Evolutionary conservation across 2,329 filamentous ascomycete genomes (phyloP), one percentile per base, ranked within the genome.

Genomic region (Aureobasidium sp.): DNA sequence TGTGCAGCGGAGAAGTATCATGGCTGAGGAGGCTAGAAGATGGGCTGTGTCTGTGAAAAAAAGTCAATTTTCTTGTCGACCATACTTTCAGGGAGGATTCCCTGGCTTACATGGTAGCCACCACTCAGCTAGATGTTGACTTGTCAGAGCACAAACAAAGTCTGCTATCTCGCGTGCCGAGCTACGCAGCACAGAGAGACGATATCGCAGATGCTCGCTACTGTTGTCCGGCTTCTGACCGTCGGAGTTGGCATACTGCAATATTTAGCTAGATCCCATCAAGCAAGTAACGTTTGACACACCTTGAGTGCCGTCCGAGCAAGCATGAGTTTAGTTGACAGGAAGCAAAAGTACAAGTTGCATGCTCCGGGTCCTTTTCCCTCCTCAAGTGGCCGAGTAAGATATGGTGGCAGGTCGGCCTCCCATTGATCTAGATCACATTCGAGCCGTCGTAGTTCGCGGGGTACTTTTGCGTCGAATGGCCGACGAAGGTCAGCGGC

Each of bases 311-410:
- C 40, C 2, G 42, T 58, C 3, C 57, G 45, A 19, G 44, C 42
- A 39, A 77, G 70, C 1, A 77, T 68, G 5, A 77, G 68, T 9
- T 71, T 69, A 31, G 76, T 68, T 0, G 73, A 74, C 1, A 77
- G 67, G 48, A 74, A 76, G 53, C 72, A 75, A 53, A 78, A 73
- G 68, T 71, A 75, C 7, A 78, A 68, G 60, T 73, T 76, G 37
- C 70, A 72, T 6, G 70, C 67, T 19, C 73, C 73, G 0, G 71
- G 54, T 5, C 54, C 54, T 14, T 47, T 58, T 7, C 42, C 42
- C 29, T 58, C 54, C 17, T 48, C 54, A 1, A 58, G 22, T 8
- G 54, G 54, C 1, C n/a, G 29, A 4, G 54, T 58, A 8, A 60
- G 24, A 24, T 60, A 45, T 35, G 35, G 11, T 17, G 57, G 57